These are phyloP conservation scores for Yamadazyma diddensiae DNA, from an alignment of 1,139 yeast genomes.

Conservation along the genomic window DNA sequence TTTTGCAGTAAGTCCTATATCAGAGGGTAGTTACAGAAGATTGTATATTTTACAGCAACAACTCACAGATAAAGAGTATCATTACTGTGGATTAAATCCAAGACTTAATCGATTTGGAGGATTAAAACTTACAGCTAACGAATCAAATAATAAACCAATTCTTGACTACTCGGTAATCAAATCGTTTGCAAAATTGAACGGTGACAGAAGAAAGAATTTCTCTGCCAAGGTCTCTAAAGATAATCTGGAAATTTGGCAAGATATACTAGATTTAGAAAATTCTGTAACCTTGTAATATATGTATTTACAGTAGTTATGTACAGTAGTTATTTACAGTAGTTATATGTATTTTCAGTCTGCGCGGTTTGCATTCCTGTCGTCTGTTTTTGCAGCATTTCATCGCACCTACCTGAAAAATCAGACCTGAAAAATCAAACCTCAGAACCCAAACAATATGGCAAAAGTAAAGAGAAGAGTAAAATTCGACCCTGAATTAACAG, in stretches of 20 bases:
- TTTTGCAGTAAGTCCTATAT: conserved; percentile 69
- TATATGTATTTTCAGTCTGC: too few relatives aligned
- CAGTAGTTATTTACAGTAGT: too few relatives aligned
- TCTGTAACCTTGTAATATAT: conserved; percentile 20
- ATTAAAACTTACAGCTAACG: conserved; percentile 31
- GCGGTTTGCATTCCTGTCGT: too few relatives aligned
- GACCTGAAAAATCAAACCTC: not conserved
- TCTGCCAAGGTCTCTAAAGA: conserved; percentile 58
- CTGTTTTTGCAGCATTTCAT: not conserved
- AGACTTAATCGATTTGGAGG: conserved; percentile 61
- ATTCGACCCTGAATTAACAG: conserved; percentile 11
- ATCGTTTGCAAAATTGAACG: conserved; percentile 52
- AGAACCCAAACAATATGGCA: conserved; percentile 1
- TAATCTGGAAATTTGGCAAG: conserved; percentile 62
- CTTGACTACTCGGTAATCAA: conserved; percentile 59
- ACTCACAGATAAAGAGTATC: conserved; percentile 70
- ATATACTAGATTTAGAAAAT: conserved; percentile 53
- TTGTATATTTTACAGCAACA: conserved; percentile 87
- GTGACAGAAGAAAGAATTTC: conserved; percentile 52
- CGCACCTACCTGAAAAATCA: too few relatives aligned
- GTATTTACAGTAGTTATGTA: too few relatives aligned
- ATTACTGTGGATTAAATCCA: conserved; percentile 80
- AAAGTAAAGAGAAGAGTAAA: conserved; percentile 13
- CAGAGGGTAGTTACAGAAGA: conserved; percentile 74
- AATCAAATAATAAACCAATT: conserved; percentile 49